These are phyloP conservation scores for Scheffersomyces insectosa DNA, from an alignment of 1,139 yeast genomes.

Conservation along the genomic window DNA sequence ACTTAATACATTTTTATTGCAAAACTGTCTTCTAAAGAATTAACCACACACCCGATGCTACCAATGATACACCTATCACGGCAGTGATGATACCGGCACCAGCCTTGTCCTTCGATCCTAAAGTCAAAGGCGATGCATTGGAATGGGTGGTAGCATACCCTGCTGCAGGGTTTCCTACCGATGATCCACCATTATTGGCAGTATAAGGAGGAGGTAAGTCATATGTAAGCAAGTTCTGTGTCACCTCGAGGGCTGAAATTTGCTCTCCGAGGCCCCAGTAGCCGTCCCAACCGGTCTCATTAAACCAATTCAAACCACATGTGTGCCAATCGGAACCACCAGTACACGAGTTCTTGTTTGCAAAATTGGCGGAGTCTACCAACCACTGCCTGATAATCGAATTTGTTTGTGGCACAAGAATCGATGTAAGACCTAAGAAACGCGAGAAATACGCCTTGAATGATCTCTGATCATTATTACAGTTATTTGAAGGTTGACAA, in stretches of 20 bases:
- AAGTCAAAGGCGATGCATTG: conserved; percentile 44
- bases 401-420: conserved; percentile 53
- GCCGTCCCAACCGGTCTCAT: conserved; percentile 57
- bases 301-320: conserved; percentile 70
- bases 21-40: conserved; percentile 33
- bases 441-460: conserved; percentile 75
- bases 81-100: conserved; percentile 91
- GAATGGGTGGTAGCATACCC: conserved; percentile 45
- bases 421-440: conserved; percentile 60
- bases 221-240: conserved; percentile 36
- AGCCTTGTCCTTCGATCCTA: conserved; percentile 68
- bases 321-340: conserved; percentile 80
- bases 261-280: conserved; percentile 78
- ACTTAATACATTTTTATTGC: too few species aligned
- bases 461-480: conserved; percentile 76
- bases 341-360: conserved; percentile 61
- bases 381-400: conserved; percentile 46
- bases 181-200: conserved; percentile 48
- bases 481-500: conserved; percentile 51
- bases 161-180: conserved; percentile 46
- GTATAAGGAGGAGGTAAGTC: conserved; percentile 34
- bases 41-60: conserved; percentile 76
- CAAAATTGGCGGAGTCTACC: conserved; percentile 45
- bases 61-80: conserved; percentile 61
- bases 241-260: conserved; percentile 71